Percentiles rank a stretch among this genome's conserved stretches.
phyloP scores from a whole-genome alignment of 306 rosid species.

The Comarum palustre region DNA sequence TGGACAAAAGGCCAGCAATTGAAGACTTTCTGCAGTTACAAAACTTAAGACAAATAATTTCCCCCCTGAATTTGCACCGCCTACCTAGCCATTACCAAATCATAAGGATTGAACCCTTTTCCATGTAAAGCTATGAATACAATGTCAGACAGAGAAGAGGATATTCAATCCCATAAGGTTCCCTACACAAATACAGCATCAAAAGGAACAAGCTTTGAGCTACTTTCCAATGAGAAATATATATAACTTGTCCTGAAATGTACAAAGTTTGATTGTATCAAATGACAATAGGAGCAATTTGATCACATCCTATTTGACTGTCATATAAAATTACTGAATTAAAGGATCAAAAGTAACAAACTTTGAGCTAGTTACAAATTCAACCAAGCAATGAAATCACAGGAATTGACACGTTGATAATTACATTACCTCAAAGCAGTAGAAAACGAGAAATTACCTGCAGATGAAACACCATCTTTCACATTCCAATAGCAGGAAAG shows the following conservation, averaged over 20 bases:
- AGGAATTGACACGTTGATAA: neutral
- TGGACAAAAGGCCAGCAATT: neutral
- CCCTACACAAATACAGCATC: neutral
- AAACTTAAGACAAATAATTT: neutral
- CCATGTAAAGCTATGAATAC: neutral
- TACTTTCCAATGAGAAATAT: neutral
- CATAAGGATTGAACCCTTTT: neutral
- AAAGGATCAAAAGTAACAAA: conserved; percentile 3
- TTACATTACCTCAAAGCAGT: neutral
- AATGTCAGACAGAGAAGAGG: neutral
- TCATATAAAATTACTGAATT: neutral
- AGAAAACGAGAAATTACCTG: conserved; percentile 6
- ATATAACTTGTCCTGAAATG: neutral
- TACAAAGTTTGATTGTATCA: too few species aligned
- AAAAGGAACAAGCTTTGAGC: too few species aligned
- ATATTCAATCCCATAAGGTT: neutral
- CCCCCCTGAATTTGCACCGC: neutral
- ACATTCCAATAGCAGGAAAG: neutral
- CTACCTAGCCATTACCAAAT: neutral
- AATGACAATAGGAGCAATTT: neutral
- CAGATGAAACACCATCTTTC: neutral
- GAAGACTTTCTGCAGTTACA: neutral
- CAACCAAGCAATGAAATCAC: neutral
- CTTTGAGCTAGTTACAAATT: neutral
- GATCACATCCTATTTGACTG: neutral